Evolutionary conservation across 2,329 filamentous ascomycete species (phyloP), one percentile per base, ranked within the genome.

Genomic region (Fusarium buharicum): DNA sequence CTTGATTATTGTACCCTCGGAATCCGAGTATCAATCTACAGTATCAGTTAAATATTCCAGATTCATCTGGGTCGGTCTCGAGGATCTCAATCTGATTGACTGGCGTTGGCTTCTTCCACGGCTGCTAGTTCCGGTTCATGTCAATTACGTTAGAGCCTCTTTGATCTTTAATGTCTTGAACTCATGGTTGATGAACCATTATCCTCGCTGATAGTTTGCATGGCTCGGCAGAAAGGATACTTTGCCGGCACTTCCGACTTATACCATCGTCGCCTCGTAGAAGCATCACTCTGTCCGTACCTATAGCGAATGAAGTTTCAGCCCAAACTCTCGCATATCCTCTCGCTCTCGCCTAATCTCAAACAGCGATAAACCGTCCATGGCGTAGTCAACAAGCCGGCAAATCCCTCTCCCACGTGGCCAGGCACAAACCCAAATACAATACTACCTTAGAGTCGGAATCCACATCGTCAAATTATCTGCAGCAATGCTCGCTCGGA

Each of bases 291-390:
- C 14, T 34, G 11, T 33, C 28, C 40, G 53, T n/a, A 14, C 10
- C 7, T 11, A 16, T 28, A 47, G 56, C 48, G 59, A 62, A 68
- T 70, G 55, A 69, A 39, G 55, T 68, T 69, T 70, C 68, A 70
- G 68, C 64, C 64, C 46, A 58, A 37, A 33, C 16, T n/a, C 24
- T 62, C 57, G 55, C 62, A 39, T 40, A 34, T 13, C 6, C 18
- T 38, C 22, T 47, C 31, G 18, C 8, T 18, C 24, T 55, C 16
- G 44, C 44, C 41, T 37, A 16, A 20, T 30, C 12, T 50, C 17
- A 20, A 51, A 28, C 27, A 44, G 31, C 45, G 28, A 16, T 28
- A 11, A 36, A 40, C 6, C 20, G 20, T 22, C 20, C 6, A 22
- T 18, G 10, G 17, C 39, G 33, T 30, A 45, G 30, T 49, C 31